Base-by-base conservation (phyloP, 768 basidiomycete genomes). In the Leccinum arenicola region DNA sequence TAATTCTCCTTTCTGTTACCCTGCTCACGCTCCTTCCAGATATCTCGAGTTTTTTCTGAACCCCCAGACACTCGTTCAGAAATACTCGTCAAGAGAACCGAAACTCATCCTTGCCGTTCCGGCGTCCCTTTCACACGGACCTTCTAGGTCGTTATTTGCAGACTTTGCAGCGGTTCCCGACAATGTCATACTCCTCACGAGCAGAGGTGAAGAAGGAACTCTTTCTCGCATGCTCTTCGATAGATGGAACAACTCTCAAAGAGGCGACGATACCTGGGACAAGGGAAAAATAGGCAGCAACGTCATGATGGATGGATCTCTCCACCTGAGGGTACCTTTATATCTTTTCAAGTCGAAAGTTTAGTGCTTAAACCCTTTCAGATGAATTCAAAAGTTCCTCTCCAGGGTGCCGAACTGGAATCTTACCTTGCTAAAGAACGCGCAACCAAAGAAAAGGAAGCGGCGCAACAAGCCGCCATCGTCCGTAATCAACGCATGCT, bases 71-170 rank as follows among this genome's bases (percentile, higher is more conserved):
- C 80, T 98, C 54, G 76, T 89, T 50, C 84, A 91, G 60, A 86
- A 85, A 10, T 91, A 95, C 67, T 91, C 93, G 0, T 89, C 91
- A 3, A 87, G 89, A 63, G 85, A 91, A 58, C 94, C 97, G 0
- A 98, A 98, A 70, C 82, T 98, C 54, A 92, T 99, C 61, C 81
- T 99, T 15, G 93, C 95, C 0, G 89, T 96, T 27, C 97, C 97
- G 2, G 88, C 93, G 1, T 93, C 93, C 4, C 80, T 99, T 51
- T 95, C 94, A 0, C 91, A 98, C 66, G 96, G 96, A 2, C 88
- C 92, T 9, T 95, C 95, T 1, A 84, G 97, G 49, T 79, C 84
- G 35, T 73, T 98, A 4, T 98, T 99, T 71, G 82, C 85, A 15
- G 85, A 93, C 54, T 95, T 98, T 74, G 93, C 94, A 4, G 79